Evolutionary conservation across 106 monocot species (phyloP), one percentile per base, ranked within the genome.

Genomic region (Platanthera zijinensis): DNA sequence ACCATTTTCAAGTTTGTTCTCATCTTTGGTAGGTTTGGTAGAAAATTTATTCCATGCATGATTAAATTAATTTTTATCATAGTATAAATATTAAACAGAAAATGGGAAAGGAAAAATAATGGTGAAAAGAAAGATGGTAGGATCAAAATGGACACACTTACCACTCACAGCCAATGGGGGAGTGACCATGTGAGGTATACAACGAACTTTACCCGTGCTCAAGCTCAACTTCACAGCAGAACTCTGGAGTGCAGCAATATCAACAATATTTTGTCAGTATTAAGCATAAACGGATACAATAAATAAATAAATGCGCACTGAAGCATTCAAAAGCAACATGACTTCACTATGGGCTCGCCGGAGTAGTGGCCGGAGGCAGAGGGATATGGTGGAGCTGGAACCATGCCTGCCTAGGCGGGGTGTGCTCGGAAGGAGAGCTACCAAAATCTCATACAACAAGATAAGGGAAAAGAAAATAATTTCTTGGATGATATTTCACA

Each of bases 131-230:
- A 21, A 7, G 72, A 72, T 15, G 51, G 9, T 1, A 51, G 50
- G 21, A 8, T 70, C 18, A 12, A 47, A 52, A 46, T 63, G 52
- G n/a, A 32, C 7, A 51, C n/a, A 72, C 89, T 83, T 86, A 95
- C 95, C 92, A 76, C 95, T 92, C 75, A 95, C 88, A 75, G 95
- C 92, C 74, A 95, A 77, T 14, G 95, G 92, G 11, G 69, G 71
- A 48, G 82, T 68, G 68, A 89, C 82, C 50, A 69, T n/a, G 45
- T 95, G 86, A 74, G 90, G 83, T 80, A 95, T 89, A 53, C 53
- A 71, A 75, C 95, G 90, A 52, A 85, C 85, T 83, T 87, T 95
- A 77, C 83, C 85, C 61, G 50, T 78, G 21, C 82, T 85, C 77
- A 90, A 68, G 50, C 80, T 13, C 77, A 95, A 68, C 9, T 82